Percentiles rank a stretch among this genome's conserved stretches.
Evolutionary conservation across 495 filamentous ascomycete genomes (phyloP).

Genomic region (Hypoxylon rickii): DNA sequence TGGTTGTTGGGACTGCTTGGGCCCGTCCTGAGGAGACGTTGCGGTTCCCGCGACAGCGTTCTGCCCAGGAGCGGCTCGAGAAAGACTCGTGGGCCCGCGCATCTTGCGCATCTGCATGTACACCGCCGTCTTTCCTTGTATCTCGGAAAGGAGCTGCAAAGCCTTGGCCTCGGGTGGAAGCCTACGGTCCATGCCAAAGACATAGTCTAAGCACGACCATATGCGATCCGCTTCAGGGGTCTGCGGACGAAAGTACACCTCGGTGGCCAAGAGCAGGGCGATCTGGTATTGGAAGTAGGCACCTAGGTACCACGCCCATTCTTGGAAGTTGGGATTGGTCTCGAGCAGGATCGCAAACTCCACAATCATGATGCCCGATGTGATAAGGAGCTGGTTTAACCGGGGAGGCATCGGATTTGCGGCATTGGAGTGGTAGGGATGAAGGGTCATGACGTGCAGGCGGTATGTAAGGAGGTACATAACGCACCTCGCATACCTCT

Average conservation of each 20-base stretch:
- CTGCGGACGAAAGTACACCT: conserved; percentile 60
- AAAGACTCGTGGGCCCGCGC: conserved; percentile 46
- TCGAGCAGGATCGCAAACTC: conserved; percentile 66
- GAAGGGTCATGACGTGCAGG: conserved; percentile 66
- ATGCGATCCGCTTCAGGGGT: conserved; percentile 62
- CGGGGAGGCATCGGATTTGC: conserved; percentile 54
- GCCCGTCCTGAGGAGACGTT: conserved; percentile 13
- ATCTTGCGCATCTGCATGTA: conserved; percentile 53
- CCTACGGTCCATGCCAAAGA: conserved; percentile 63
- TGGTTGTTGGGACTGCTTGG: conserved; percentile 1
- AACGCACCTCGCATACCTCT: conserved; percentile 62
- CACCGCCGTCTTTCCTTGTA: conserved; percentile 44
- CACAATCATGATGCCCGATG: conserved; percentile 56
- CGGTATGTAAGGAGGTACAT: conserved; percentile 64
- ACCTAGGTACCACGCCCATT: conserved; percentile 62
- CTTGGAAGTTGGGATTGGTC: conserved; percentile 52
- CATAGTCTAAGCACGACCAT: conserved; percentile 72
- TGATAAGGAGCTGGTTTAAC: conserved; percentile 53
- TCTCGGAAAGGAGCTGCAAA: conserved; percentile 46
- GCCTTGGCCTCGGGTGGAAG: conserved; percentile 48
- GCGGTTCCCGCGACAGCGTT: conserved; percentile 47
- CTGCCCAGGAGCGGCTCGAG: conserved; percentile 40
- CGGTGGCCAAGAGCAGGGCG: conserved; percentile 57
- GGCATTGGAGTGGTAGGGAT: conserved; percentile 65
- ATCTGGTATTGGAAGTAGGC: conserved; percentile 62